Evolutionary conservation across 2,329 filamentous ascomycete species (phyloP).

Genomic region (Camptophora hylomeconis): DNA sequence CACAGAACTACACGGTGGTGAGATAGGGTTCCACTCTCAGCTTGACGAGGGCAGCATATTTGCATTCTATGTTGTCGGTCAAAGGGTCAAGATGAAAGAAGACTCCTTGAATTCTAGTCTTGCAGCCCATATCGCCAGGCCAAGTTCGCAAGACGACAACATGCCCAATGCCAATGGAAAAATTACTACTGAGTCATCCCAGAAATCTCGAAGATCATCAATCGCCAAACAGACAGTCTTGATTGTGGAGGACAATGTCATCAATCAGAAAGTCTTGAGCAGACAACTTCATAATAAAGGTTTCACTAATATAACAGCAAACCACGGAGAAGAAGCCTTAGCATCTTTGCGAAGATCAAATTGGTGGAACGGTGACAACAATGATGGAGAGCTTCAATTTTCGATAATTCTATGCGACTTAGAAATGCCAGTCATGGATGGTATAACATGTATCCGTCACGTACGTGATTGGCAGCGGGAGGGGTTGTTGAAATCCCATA

Average conservation of each 20-base stretch:
- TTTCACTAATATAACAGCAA: slow-evolving; percentile 2
- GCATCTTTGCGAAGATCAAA: neutral
- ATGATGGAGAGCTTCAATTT: neutral
- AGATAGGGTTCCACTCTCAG: slow-evolving; percentile 54
- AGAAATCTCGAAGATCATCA: no score
- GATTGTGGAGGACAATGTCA: slow-evolving; percentile 29
- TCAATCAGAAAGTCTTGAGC: slow-evolving; percentile 24
- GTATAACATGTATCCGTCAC: slow-evolving; percentile 54
- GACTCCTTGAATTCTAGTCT: no score
- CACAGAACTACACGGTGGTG: slow-evolving; percentile 64
- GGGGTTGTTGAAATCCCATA: slow-evolving; percentile 36
- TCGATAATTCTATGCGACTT: slow-evolving; percentile 58
- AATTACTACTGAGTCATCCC: no score
- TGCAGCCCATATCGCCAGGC: no score
- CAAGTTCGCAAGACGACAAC: no score
- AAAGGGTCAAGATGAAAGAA: slow-evolving; percentile 1
- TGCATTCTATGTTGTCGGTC: slow-evolving; percentile 42
- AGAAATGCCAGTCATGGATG: slow-evolving; percentile 74
- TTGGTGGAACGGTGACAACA: no score
- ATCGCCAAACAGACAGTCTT: no score
- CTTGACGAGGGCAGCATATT: slow-evolving; percentile 43
- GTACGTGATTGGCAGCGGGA: slow-evolving; percentile 55
- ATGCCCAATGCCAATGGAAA: no score
- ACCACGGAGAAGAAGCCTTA: slow-evolving; percentile 1
- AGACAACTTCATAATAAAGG: neutral